Base-by-base conservation (phyloP, 495 filamentous ascomycete species). In the Thermothielavioides terrestris region DNA sequence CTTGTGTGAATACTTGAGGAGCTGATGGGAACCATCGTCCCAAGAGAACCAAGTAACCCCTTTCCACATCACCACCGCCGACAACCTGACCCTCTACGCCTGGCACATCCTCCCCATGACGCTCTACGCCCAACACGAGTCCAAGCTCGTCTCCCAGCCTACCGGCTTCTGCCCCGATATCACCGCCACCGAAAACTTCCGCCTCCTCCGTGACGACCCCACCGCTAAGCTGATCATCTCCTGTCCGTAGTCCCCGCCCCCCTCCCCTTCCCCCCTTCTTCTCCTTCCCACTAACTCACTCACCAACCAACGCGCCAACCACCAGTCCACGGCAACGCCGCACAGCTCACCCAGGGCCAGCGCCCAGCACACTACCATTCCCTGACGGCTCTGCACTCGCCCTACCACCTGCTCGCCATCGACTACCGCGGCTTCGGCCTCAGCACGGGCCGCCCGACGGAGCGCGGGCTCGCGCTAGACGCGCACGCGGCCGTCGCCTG, bases 391-490 rank as follows among this genome's bases (percentile, higher is more conserved):
- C 4, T 73, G 77, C 38, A 77, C 77, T 0, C 77, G 12, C 69
- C 68, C 9, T 71, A 72, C 31, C 82, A 86, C 48, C 72, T 85
- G 23, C 57, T 87, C 0, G 70, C 81, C 21, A 75, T 95, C 47
- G 89, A 95, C 71, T 96, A 96, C 67, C 85, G 92, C 23, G 92
- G 92, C 23, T 96, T 86, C 58, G 91, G 90, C 6, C 72, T 79
- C 23, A 89, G 85, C 17, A 86, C 84, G 12, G 89, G 91, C 22
- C 70, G 67, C 14, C 92, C 92, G 2, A 83, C 85, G 0, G 92
- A 98, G 66, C 63, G 74, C 21, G 92, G 92, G 2, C 69, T 98
- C 12, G 85, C 92, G 49, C 78, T 76, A 7, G 92, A 98, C 56
- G 89, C 85, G 22, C 66, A 84, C 4, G 67, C 89, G 1, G 69